Evolutionary conservation across 164 flowering plant genomes (phyloP).

Genomic region (Umbellularia californica): DNA sequence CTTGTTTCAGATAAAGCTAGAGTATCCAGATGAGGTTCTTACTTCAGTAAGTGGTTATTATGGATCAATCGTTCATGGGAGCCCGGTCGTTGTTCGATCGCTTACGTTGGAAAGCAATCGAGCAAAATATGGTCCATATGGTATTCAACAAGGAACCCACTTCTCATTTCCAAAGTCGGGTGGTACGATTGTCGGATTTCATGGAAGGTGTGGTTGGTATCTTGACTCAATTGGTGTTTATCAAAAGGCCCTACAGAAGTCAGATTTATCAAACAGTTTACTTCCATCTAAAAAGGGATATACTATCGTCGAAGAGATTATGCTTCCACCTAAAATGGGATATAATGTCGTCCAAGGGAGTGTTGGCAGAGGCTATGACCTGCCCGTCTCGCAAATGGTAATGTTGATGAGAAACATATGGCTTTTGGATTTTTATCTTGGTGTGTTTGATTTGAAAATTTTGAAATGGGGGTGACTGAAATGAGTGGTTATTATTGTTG

Average conservation of each 20-base stretch:
- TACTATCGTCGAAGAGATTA: slow-evolving; percentile 52
- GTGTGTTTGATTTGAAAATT: too few species aligned
- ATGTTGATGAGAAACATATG: too few species aligned
- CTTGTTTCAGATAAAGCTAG: slow-evolving; percentile 60
- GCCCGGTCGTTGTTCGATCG: slow-evolving; percentile 44
- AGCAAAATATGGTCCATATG: slow-evolving; percentile 69
- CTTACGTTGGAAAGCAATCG: slow-evolving; percentile 60
- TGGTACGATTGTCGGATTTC: slow-evolving; percentile 71
- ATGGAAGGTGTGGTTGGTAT: slow-evolving; percentile 60
- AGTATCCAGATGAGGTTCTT: slow-evolving; percentile 63
- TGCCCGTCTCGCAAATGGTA: too few species aligned
- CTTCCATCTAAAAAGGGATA: slow-evolving; percentile 28
- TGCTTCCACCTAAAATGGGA: slow-evolving; percentile 22
- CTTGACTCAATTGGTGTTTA: slow-evolving; percentile 69
- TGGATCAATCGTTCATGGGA: slow-evolving; percentile 39
- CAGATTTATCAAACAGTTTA: slow-evolving; percentile 21
- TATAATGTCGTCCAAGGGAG: slow-evolving; percentile 55
- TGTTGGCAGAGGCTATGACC: slow-evolving; percentile 16
- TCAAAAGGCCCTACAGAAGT: slow-evolving; percentile 35
- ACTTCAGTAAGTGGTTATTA: slow-evolving; percentile 58
- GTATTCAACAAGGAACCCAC: slow-evolving; percentile 49
- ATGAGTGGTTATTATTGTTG: background rate
- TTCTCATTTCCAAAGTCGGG: slow-evolving; percentile 45
- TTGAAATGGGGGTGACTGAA: too few species aligned
- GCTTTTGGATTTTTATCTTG: too few species aligned